Conservation (phyloP, 208 protist species). For the Trypanosoma scelopori region DNA sequence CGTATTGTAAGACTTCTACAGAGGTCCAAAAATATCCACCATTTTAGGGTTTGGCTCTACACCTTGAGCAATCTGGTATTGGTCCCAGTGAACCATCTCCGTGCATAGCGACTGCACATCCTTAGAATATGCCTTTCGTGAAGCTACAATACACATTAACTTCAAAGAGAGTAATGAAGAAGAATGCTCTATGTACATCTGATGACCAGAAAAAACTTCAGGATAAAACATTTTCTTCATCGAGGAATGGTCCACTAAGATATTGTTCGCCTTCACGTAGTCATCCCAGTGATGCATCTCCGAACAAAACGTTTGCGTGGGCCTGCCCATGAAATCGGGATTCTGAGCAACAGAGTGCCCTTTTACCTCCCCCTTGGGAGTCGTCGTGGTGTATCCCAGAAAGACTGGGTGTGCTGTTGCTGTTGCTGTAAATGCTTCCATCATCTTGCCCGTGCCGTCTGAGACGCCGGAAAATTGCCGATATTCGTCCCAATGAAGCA, state of each 20-base stretch:
- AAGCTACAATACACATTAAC: slow-evolving; percentile 17
- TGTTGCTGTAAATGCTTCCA: slow-evolving; percentile 33
- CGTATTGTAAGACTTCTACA: neutral
- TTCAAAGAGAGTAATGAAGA: slow-evolving; percentile 1
- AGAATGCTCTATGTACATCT: slow-evolving; percentile 15
- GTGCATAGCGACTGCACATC: slow-evolving; percentile 39
- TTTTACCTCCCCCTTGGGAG: neutral
- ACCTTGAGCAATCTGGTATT: slow-evolving; percentile 36
- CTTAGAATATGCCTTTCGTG: slow-evolving; percentile 9
- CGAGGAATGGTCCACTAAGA: slow-evolving; percentile 37
- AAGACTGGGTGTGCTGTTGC: neutral
- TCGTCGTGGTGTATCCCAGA: neutral
- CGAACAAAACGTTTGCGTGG: slow-evolving; percentile 25
- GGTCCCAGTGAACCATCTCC: slow-evolving; percentile 84
- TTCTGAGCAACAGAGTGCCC: slow-evolving; percentile 16
- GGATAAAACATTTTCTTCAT: slow-evolving; percentile 50
- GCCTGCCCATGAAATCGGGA: slow-evolving; percentile 3
- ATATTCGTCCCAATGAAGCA: slow-evolving; percentile 85
- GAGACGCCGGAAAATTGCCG: slow-evolving; percentile 32
- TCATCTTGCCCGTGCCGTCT: slow-evolving; percentile 51
- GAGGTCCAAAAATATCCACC: slow-evolving; percentile 8
- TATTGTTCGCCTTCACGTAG: slow-evolving; percentile 28
- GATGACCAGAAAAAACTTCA: slow-evolving; percentile 8
- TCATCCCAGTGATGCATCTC: slow-evolving; percentile 54
- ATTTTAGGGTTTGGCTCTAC: slow-evolving; percentile 25